phyloP scores from a whole-genome alignment of 2,329 filamentous ascomycete genomes.

The Penicillium vulpinum region DNA sequence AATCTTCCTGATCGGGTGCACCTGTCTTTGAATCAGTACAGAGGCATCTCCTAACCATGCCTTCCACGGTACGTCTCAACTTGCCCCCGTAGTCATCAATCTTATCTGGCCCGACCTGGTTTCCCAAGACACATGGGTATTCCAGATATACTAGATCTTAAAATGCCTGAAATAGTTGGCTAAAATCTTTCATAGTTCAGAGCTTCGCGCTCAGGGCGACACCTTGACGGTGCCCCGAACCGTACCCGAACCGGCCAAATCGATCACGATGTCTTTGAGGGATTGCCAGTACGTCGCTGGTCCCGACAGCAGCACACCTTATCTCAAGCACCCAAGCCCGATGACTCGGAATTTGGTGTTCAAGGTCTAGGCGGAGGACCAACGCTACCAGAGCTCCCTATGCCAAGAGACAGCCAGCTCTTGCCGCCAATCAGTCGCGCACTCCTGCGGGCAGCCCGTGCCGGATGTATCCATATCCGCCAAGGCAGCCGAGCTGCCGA shows the following conservation, averaged over 20 bases:
- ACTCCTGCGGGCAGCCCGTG: slow-evolving; percentile 76
- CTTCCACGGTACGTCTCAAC: slow-evolving; percentile 36
- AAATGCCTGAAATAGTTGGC: not conserved
- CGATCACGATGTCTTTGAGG: slow-evolving; percentile 68
- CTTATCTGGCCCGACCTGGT: not conserved
- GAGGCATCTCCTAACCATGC: slow-evolving; percentile 28
- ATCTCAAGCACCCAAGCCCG: slow-evolving; percentile 64
- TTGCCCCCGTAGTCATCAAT: slow-evolving; percentile 3
- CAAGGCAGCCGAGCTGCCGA: slow-evolving; percentile 50
- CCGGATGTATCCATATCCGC: slow-evolving; percentile 73
- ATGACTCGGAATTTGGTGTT: slow-evolving; percentile 50
- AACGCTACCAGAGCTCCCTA: slow-evolving; percentile 69
- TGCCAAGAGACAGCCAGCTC: slow-evolving; percentile 82
- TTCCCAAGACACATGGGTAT: not conserved
- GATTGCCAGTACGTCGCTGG: slow-evolving; percentile 89
- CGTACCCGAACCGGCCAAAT: slow-evolving; percentile 50
- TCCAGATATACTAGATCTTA: not conserved
- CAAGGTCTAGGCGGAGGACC: slow-evolving; percentile 30
- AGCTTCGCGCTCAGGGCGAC: slow-evolving; percentile 58
- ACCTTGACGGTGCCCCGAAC: slow-evolving; percentile 50
- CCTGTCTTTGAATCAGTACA: not conserved
- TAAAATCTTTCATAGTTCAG: slow-evolving; percentile 50
- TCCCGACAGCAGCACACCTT: slow-evolving; percentile 69
- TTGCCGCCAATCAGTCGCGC: slow-evolving; percentile 78
- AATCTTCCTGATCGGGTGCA: not conserved